A percentile compares a stretch with the other conserved stretches of the same genome.
phyloP scores from a whole-genome alignment of 768 basidiomycete genomes.

The Leucocoprinus sp. region DNA sequence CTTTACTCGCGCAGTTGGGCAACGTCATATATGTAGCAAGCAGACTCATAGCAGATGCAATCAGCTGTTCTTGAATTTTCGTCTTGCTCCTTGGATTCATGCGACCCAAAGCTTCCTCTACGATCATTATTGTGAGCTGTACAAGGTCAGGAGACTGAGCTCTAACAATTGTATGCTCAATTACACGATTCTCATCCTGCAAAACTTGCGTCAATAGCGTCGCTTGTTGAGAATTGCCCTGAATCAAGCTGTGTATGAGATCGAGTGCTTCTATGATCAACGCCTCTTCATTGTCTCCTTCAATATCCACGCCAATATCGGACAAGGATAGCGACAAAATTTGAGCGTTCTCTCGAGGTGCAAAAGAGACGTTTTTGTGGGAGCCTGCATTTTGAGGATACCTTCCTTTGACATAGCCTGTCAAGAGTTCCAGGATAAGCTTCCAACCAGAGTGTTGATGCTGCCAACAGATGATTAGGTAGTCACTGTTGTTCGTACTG shows the following conservation, averaged over 20 bases:
- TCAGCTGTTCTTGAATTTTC: slow-evolving; percentile 49
- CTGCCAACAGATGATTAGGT: slow-evolving; percentile 71
- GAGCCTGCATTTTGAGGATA: slow-evolving; percentile 33
- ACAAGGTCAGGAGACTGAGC: slow-evolving; percentile 62
- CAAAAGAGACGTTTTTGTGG: slow-evolving; percentile 50
- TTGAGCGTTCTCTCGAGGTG: slow-evolving; percentile 31
- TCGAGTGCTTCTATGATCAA: slow-evolving; percentile 70
- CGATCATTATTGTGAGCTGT: slow-evolving; percentile 70
- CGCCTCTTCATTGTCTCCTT: slow-evolving; percentile 49
- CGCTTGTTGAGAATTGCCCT: slow-evolving; percentile 58
- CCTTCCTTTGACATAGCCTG: slow-evolving; percentile 61
- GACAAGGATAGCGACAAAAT: slow-evolving; percentile 24
- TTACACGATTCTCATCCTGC: slow-evolving; percentile 48
- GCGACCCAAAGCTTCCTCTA: slow-evolving; percentile 68
- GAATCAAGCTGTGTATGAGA: slow-evolving; percentile 69
- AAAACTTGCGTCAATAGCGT: slow-evolving; percentile 59
- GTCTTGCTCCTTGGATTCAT: slow-evolving; percentile 30
- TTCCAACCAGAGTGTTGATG: slow-evolving; percentile 84
- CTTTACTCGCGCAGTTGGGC: slow-evolving; percentile 68
- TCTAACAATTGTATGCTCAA: slow-evolving; percentile 43
- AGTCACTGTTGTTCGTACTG: slow-evolving; percentile 62
- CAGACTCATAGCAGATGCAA: slow-evolving; percentile 77
- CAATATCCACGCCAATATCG: slow-evolving; percentile 71
- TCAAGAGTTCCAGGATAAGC: slow-evolving; percentile 71
- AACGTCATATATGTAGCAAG: slow-evolving; percentile 69